Evolutionary conservation across 768 basidiomycete genomes (phyloP), one percentile per base, ranked within the genome.

Genomic region (Pisolithus orientalis): DNA sequence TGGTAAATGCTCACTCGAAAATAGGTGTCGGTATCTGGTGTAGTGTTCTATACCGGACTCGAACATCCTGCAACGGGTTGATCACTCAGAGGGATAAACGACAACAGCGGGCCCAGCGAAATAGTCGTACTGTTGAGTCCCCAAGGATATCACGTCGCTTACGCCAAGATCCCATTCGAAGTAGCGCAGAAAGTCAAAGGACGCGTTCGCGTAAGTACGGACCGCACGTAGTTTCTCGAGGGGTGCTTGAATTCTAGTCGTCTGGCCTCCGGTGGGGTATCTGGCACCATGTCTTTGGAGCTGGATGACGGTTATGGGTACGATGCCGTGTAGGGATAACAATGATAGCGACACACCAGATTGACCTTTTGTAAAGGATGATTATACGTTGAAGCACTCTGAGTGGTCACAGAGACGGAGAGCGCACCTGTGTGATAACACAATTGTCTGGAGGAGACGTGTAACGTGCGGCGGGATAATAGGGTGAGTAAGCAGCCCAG

Each of bases 251-350:
- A 87, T 86, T 28, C 55, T 51, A 9, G 60, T 57, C 1, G 74
- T 63, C 10, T 79, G 75, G 2, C 74, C 72, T 0, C 62, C 57
- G 0, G 89, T 91, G 0, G 90, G 90, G 59, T 75, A 91, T 31
- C 90, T 80, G 1, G 87, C 81, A 3, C 89, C 90, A 60, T 94
- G 90, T 10, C 90, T 75, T 67, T 91, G 85, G 8, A 94, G 70
- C 89, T 91, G 28, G 14, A 32, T 29, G 34, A 5, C 24, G 10
- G 17, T 6, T 51, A 66, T 34, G 54, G 1, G 27, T 9, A 21
- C 51, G n/a, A 34, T 37, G 16, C 5, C 14, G n/a, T 21, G n/a
- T 17, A n/a, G 9, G 16, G n/a, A 16, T 5, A 6, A n/a, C 3
- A 11, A 25, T 29, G n/a, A 4, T 13, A 17, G 14, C 10, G 34